Evolutionary conservation across 495 filamentous ascomycete species (phyloP), one percentile per base, ranked within the genome.

Genomic region (Margaritispora aquatica): DNA sequence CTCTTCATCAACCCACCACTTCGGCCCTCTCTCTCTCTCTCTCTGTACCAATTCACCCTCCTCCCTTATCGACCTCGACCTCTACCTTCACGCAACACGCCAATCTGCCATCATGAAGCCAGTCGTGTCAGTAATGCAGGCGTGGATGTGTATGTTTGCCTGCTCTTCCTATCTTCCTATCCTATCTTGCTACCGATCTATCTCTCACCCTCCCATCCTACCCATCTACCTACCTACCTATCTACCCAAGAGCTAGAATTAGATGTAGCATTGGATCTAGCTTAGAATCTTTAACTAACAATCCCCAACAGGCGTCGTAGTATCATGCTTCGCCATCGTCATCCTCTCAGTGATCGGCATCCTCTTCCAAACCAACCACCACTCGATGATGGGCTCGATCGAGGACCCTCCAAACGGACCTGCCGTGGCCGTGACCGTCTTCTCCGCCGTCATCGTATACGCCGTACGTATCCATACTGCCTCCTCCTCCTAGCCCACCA

Each of bases 311-410:
- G 92, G 38, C 77, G 84, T 92, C 64, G 84, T 96, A 66, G 87
- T 96, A 68, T 96, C 91, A 55, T 67, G 85, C 66, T 93, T 93
- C 69, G 92, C 90, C 26, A 92, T 96, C 65, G 68, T 96, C 65
- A 92, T 96, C 64, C 86, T 96, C 64, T 88, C 85, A 20, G 78
- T 89, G 63, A 86, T 96, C 68, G 91, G 89, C 62, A 72, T 84
- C 51, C 81, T 96, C 68, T 96, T 85, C 78, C 83, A 82, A 65
- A 82, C 73, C 51, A 86, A 88, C 64, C 87, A 91, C 73, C 89
- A 89, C 71, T 82, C 86, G 50, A 85, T 94, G 71, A 86, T 90
- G 70, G 92, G 91, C 63, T 82, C 83, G 34, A 78, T 79, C 56
- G 83, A 85, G 21, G 88, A 92, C 61, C 89, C 89, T 2, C 71